Evolutionary conservation across 495 filamentous ascomycete species (phyloP).

Genomic region (Talaromyces stipitatus): DNA sequence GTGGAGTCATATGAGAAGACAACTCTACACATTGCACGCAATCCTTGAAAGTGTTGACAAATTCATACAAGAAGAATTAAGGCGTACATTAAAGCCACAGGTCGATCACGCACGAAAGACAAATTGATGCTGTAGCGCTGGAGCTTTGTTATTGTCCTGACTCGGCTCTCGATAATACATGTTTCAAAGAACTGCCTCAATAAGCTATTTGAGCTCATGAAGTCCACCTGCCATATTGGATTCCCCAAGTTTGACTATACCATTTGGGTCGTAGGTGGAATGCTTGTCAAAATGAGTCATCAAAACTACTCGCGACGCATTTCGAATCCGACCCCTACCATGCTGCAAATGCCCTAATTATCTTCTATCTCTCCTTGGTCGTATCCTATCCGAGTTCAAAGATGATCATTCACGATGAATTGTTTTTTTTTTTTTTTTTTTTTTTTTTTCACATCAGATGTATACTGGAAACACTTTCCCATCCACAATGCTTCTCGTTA

Average conservation of each 20-base stretch:
- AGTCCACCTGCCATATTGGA: not conserved
- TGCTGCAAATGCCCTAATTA: not conserved
- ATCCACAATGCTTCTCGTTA: not conserved
- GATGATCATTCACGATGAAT: not conserved
- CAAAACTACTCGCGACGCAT: not conserved
- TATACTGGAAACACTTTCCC: not conserved
- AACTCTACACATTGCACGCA: not conserved
- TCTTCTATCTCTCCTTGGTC: not conserved
- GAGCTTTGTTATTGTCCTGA: not conserved
- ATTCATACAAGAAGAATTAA: not conserved
- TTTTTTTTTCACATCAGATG: not conserved
- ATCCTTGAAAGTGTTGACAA: not conserved
- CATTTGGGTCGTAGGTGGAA: not conserved
- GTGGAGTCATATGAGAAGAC: not conserved
- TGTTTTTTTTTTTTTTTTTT: too few species aligned
- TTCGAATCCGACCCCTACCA: not conserved
- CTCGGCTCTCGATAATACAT: not conserved
- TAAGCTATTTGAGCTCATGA: not conserved
- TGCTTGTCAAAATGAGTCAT: not conserved
- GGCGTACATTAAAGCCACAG: not conserved
- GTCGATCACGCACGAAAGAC: not conserved
- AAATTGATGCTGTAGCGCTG: not conserved
- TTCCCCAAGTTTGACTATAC: not conserved
- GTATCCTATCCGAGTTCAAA: not conserved
- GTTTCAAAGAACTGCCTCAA: not conserved